Evolutionary conservation across 2,329 filamentous ascomycete genomes (phyloP).

Genomic region (Trichoderma lentiforme): DNA sequence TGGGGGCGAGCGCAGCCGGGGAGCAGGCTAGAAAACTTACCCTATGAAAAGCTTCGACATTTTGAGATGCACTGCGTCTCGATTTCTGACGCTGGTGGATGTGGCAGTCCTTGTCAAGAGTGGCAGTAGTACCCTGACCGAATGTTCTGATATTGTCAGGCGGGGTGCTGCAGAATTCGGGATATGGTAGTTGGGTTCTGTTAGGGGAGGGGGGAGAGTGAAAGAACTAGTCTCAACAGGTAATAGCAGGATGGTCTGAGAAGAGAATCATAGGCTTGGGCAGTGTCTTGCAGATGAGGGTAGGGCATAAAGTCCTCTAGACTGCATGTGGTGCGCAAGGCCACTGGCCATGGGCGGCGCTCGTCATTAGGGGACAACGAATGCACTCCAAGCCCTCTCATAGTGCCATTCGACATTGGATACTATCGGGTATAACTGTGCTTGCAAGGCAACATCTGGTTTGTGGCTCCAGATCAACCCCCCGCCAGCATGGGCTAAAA

Average conservation of each 20-base stretch:
- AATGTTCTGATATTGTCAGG: conserved; percentile 18
- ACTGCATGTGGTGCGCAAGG: conserved; percentile 13
- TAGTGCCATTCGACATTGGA: conserved; percentile 13
- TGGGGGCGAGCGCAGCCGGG: neutral
- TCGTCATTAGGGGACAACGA: conserved; percentile 5
- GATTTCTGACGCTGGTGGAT: conserved; percentile 10
- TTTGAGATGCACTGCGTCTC: conserved; percentile 27
- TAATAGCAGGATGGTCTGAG: conserved; percentile 3
- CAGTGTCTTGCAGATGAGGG: conserved; percentile 2
- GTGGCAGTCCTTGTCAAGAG: conserved; percentile 13
- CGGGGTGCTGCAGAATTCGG: conserved; percentile 18
- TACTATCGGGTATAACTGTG: conserved; percentile 11
- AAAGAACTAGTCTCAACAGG: conserved; percentile 14
- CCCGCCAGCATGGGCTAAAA: conserved; percentile 10
- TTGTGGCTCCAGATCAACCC: neutral
- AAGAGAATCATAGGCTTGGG: conserved; percentile 12
- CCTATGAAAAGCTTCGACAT: conserved; percentile 97
- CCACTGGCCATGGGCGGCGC: conserved; percentile 8
- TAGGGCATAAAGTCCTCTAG: conserved; percentile 14
- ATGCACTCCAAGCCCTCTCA: conserved; percentile 2
- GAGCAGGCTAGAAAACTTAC: conserved; percentile 49
- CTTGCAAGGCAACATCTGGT: neutral
- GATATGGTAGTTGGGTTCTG: conserved; percentile 1
- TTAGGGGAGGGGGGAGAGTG: conserved; percentile 11
- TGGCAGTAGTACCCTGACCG: conserved; percentile 13